Base-by-base conservation (phyloP, 768 basidiomycete species). In the Lanmaoa rubissima region DNA sequence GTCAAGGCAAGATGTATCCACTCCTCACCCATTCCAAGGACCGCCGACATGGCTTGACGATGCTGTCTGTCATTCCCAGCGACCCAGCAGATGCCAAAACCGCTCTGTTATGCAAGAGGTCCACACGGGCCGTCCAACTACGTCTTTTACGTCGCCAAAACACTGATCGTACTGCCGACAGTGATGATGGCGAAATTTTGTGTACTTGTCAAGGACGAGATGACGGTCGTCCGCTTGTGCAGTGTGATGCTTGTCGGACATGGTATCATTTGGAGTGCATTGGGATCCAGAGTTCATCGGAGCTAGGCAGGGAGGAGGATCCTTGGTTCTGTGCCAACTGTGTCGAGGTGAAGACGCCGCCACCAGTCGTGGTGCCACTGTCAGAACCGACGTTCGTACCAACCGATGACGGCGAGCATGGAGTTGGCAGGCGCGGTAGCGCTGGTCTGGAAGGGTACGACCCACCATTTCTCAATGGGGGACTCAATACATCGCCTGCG, bases 241-340 rank as follows among this genome's bases (percentile, higher is more conserved):
- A 92, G 64, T 94, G 91, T 61, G 90, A 93, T 63, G 78, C 79
- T 5, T 94, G 91, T 69, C 77, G 82, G 66, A 85, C 77, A 16
- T 94, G 91, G 91, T 92, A 88, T 66, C 91, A 94, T 71, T 77
- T 91, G 34, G 73, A 82, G 43, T 94, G 91, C 70, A 85, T 93
- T 38, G 90, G 89, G 50, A 87, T 93, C 62, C 73, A 72, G 50
- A 79, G 77, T 61, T 78, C 83, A 35, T 71, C 78, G 12, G 84
- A 90, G 50, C 75, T 92, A 16, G 91, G 89, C 8, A 80, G 72
- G 48, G 88, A 90, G 65, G 88, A 91, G 62, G 89, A 91, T 62
- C 83, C 83, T 1, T 94, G 91, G 90, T 93, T 80, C 69, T 72
- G 70, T 88, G 90, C 70, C 69, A 75, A 50, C 73, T 76, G 55